These are phyloP conservation scores for Coemansia sp. DNA, from an alignment of 192 early-diverging fungal genomes.

Conservation along the genomic window DNA sequence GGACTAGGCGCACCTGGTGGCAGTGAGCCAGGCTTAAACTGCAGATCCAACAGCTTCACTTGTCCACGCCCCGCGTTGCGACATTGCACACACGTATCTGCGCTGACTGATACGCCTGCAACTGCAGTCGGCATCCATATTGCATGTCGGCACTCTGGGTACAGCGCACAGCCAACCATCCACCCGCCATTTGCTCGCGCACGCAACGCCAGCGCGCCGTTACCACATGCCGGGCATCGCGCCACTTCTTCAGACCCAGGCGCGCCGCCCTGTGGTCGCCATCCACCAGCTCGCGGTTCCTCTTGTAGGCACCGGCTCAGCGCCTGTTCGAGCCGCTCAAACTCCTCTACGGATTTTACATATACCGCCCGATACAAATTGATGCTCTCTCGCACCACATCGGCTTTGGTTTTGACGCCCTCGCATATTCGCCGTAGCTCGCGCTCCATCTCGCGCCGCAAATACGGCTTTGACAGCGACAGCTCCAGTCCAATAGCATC, in stretches of 20 bases:
- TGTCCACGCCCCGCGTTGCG: conserved; percentile 3
- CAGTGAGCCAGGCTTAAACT: conserved; percentile 29
- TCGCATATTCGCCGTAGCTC: conserved; percentile 74
- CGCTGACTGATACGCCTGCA: conserved; percentile 5
- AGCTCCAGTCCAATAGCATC: conserved; percentile 83
- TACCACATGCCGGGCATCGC: conserved; percentile 22
- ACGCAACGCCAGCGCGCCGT: conserved; percentile 16
- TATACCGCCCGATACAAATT: conserved; percentile 75
- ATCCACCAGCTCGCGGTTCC: conserved; percentile 10
- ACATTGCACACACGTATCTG: conserved; percentile 35
- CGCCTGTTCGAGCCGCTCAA: conserved; percentile 51
- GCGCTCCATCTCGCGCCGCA: conserved; percentile 83
- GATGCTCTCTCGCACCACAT: conserved; percentile 69
- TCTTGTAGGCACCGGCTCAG: conserved; percentile 45
- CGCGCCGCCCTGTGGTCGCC: conserved; percentile 3
- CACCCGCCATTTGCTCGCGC: conserved; percentile 15
- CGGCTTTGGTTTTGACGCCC: conserved; percentile 62
- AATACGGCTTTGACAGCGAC: conserved; percentile 83
- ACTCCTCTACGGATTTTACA: conserved; percentile 50
- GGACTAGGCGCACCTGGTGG: conserved; percentile 32
- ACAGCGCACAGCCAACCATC: conserved; percentile 52
- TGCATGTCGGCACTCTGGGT: conserved; percentile 49
- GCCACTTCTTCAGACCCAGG: conserved; percentile 19
- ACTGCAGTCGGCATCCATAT: conserved; percentile 50
- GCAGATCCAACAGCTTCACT: conserved; percentile 29